These are phyloP conservation scores for Talaromyces trachyspermus DNA, from an alignment of 495 filamentous ascomycete genomes.

Conservation along the genomic window DNA sequence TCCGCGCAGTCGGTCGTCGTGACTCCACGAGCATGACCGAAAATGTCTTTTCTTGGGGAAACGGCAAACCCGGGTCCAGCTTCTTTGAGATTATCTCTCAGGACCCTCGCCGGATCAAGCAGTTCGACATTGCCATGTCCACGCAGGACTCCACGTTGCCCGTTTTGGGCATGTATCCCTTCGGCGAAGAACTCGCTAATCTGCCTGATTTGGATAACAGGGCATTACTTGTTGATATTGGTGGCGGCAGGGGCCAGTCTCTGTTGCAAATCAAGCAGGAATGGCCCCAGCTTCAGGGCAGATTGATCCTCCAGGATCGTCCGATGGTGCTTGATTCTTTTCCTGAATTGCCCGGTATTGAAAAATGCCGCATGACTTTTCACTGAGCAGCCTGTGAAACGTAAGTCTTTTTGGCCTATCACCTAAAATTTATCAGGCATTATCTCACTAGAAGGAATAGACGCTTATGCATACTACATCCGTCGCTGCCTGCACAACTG, in stretches of 20 bases:
- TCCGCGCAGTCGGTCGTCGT: conserved; percentile 8
- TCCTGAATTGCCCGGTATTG: conserved; percentile 11
- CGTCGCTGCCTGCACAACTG: conserved; percentile 39
- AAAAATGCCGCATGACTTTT: conserved; percentile 44
- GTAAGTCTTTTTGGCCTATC: background rate
- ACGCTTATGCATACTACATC: conserved; percentile 36
- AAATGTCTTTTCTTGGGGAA: conserved; percentile 16
- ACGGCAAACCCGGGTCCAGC: conserved; percentile 11
- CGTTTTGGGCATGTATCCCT: conserved; percentile 19
- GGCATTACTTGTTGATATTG: conserved; percentile 48
- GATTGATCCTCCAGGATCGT: conserved; percentile 43
- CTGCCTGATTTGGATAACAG: conserved; percentile 44
- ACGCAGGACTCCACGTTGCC: conserved; percentile 13
- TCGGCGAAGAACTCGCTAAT: conserved; percentile 64
- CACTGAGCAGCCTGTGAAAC: conserved; percentile 40
- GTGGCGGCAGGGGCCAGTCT: conserved; percentile 44
- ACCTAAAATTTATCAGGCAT: background rate
- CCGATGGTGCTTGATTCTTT: conserved; percentile 31
- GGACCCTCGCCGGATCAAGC: conserved; percentile 12
- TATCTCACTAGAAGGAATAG: conserved; percentile 10
- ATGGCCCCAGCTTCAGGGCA: conserved; percentile 19
- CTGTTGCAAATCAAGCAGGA: conserved; percentile 28
- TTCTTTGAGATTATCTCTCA: conserved; percentile 17
- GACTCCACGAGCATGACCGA: conserved; percentile 12
- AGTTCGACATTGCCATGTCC: conserved; percentile 15